Percentiles rank a stretch among this genome's conserved stretches.
These are phyloP conservation scores for Paecilomyces variotii DNA, from an alignment of 2,329 filamentous ascomycete genomes.

Conservation along the genomic window DNA sequence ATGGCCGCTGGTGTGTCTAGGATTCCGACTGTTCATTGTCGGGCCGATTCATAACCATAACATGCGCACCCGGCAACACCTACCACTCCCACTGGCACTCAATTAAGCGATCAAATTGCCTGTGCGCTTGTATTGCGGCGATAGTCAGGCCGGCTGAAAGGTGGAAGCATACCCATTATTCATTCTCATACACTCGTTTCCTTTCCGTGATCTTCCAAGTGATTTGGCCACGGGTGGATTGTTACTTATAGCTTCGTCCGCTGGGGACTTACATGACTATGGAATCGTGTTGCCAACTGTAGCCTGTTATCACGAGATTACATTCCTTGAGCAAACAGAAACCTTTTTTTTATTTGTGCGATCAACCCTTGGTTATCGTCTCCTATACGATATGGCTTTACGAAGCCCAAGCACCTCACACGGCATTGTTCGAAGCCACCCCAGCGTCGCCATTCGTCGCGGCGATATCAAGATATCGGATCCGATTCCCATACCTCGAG, in stretches of 20 bases:
- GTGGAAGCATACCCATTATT: not conserved
- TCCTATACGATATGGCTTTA: not conserved
- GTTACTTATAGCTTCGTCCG: not conserved
- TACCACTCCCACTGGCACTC: not conserved
- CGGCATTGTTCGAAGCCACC: conserved; percentile 3
- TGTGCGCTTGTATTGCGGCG: not conserved
- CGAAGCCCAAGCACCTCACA: not conserved
- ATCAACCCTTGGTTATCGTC: not conserved
- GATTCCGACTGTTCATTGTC: not conserved
- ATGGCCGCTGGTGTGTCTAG: not conserved
- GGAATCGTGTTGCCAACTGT: not conserved
- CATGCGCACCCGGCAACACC: not conserved
- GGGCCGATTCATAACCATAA: not conserved
- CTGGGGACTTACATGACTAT: not conserved
- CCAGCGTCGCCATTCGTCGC: conserved; percentile 12
- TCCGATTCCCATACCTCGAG: conserved; percentile 10
- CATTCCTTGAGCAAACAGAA: not conserved
- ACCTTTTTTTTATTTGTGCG: not conserved
- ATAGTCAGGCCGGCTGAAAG: not conserved
- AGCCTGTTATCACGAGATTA: not conserved
- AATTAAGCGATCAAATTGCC: not conserved
- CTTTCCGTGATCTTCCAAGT: not conserved
- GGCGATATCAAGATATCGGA: conserved; percentile 25
- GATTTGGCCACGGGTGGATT: not conserved
- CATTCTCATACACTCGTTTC: not conserved